Base-by-base conservation (phyloP, 371 early-diverging fungal genomes). In the Ordospora pajunii region DNA sequence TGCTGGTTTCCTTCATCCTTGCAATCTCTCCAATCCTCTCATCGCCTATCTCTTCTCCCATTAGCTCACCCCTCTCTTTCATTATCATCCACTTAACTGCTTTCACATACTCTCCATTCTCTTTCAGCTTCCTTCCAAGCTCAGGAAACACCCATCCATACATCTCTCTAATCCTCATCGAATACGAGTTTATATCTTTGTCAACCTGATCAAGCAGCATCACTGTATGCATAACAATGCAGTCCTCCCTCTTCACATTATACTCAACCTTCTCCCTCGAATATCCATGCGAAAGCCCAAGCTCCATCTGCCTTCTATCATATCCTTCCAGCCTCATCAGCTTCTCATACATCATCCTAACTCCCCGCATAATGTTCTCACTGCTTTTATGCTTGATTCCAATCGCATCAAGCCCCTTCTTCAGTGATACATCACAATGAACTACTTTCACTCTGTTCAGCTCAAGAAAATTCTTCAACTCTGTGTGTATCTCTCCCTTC, bases 271-370 rank as follows among this genome's bases (percentile, higher is more conserved):
- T 88, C 6, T 85, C 78, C 74, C 96, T 89, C 71, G 95, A 94
- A 87, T 94, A 95, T 52, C 89, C 88, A 88, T 95, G 95, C 78
- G 96, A 95, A 67, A 95, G 87, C 86, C 94, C 96, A 14, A 95
- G 89, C 86, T 92, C 93, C 54, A 93, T 92, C 82, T 89, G 89
- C 79, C 89, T 89, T 63, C 93, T 84, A 84, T 95, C 95, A 23
- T 67, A 46, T 65, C 91, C 91, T 21, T 52, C 54, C 49, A 46
- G n/a, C 46, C 65, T 77, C 22, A 71, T 27, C 25, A 82, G 50
- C 72, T 77, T 73, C 12, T 1, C 0, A 12, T 67, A 48, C 37
- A 76, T 69, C 10, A 9, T 10, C 58, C 70, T 42, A 46, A 82
- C 76, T 48, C 74, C 79, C 40, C 82, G 43, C 21, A 46, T 40